phyloP scores from a whole-genome alignment of 257 asterid species.

The Solanum pimpinellifolium region DNA sequence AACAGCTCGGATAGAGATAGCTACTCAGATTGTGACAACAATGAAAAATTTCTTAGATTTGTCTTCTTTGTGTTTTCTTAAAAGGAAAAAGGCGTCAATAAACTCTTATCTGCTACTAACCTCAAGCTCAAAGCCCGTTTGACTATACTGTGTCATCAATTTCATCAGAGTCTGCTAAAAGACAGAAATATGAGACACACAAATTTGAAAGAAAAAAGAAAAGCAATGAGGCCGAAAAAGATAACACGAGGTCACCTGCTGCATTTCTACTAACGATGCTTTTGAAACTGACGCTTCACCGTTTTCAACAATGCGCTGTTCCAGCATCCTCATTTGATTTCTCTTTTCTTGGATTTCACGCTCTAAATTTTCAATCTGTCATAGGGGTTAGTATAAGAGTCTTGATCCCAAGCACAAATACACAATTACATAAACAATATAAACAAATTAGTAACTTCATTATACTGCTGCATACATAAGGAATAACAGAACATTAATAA shows the following conservation, averaged over 20 bases:
- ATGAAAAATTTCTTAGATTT: not conserved
- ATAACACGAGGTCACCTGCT: slow-evolving; percentile 51
- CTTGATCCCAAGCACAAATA: not conserved
- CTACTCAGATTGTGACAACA: not conserved
- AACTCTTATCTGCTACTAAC: slow-evolving; percentile 16
- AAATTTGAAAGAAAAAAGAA: not conserved
- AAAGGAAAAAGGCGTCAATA: not conserved
- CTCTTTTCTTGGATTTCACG: slow-evolving; percentile 79
- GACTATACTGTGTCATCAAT: slow-evolving; percentile 79
- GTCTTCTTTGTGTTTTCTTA: not conserved
- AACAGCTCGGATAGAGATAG: not conserved
- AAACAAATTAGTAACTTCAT: not conserved
- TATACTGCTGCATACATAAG: not conserved
- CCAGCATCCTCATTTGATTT: slow-evolving; percentile 70
- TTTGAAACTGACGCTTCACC: slow-evolving; percentile 80
- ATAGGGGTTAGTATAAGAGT: not conserved
- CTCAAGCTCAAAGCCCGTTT: slow-evolving; percentile 92
- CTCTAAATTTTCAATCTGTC: slow-evolving; percentile 79
- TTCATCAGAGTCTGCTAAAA: slow-evolving; percentile 57
- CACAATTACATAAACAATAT: not conserved
- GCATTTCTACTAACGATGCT: slow-evolving; percentile 86
- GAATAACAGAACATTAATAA: not conserved
- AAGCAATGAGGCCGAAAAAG: not conserved
- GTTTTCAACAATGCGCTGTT: slow-evolving; percentile 77
- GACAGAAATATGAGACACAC: not conserved